phyloP scores from a whole-genome alignment of 192 early-diverging fungal genomes.

The Entomortierella chlamydospora region DNA sequence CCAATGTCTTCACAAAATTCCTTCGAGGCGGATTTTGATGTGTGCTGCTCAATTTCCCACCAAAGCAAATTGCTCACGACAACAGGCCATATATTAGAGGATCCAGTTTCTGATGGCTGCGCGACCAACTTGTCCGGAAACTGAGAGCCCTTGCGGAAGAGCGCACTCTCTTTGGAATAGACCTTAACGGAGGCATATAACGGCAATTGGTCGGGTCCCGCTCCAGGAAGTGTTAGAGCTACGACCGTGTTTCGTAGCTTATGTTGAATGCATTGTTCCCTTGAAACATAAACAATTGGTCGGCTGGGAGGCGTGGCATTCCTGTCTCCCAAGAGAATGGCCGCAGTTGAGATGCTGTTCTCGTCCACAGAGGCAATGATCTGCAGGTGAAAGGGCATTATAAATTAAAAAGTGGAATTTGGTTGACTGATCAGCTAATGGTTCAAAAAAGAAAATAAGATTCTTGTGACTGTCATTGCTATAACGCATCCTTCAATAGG shows the following conservation, averaged over 20 bases:
- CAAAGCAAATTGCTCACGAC: constrained; percentile 39
- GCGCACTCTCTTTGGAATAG: constrained; percentile 35
- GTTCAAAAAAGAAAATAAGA: too few species aligned
- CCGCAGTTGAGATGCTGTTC: background rate
- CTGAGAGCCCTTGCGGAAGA: constrained; percentile 25
- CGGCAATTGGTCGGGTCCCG: background rate
- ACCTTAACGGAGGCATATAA: constrained; percentile 35
- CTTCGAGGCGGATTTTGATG: background rate
- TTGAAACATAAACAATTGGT: constrained; percentile 34
- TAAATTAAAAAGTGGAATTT: too few species aligned
- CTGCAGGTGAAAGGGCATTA: constrained; percentile 14
- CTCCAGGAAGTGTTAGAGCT: constrained; percentile 27
- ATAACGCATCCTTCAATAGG: too few species aligned
- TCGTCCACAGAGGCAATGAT: constrained; percentile 47
- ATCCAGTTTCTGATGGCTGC: background rate
- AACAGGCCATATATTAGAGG: constrained; percentile 8
- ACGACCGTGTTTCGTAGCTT: constrained; percentile 34
- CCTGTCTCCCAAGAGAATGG: background rate
- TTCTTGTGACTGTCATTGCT: too few species aligned
- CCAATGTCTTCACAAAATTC: constrained; percentile 4
- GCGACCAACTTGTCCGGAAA: constrained; percentile 28
- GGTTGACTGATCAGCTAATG: too few species aligned
- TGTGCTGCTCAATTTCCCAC: constrained; percentile 23
- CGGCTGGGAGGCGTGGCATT: constrained; percentile 10
- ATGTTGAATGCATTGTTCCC: constrained; percentile 26